Evolutionary conservation across 106 monocot genomes (phyloP).

Genomic region (Chionographis japonica): DNA sequence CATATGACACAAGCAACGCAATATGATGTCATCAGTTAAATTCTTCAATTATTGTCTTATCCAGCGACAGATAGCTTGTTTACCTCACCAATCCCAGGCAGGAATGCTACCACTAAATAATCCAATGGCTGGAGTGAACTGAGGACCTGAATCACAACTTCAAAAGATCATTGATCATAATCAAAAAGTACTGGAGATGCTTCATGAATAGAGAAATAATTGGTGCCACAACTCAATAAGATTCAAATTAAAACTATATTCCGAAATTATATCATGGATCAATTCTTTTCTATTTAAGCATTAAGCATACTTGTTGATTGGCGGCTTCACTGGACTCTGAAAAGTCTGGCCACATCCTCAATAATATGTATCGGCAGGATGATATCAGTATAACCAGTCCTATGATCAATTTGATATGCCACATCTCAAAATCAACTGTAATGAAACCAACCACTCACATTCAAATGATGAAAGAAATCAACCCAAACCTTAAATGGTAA

Average conservation of each 20-base stretch:
- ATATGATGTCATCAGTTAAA: too few relatives aligned
- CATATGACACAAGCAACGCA: not conserved
- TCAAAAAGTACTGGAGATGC: too few relatives aligned
- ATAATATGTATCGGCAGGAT: conserved; percentile 57
- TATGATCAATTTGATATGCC: conserved; percentile 65
- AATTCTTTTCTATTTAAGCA: not conserved
- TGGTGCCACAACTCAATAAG: too few relatives aligned
- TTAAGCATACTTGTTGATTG: conserved; percentile 62
- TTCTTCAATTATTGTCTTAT: not conserved
- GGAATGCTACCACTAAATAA: conserved; percentile 67
- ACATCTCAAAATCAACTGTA: conserved; percentile 73
- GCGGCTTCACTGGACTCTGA: conserved; percentile 84
- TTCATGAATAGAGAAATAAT: too few relatives aligned
- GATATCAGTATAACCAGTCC: conserved; percentile 66
- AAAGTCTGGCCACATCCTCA: conserved; percentile 85
- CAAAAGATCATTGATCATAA: not conserved
- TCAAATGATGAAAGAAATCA: not conserved
- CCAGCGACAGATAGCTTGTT: not conserved
- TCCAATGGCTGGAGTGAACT: conserved; percentile 67
- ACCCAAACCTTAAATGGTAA: not conserved
- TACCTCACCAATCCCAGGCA: conserved; percentile 96
- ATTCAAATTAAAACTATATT: too few relatives aligned
- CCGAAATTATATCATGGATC: too few relatives aligned
- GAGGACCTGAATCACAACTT: conserved; percentile 52
- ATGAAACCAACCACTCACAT: not conserved